Evolutionary conservation across 2,329 filamentous ascomycete species (phyloP).

Genomic region (Cordyceps cateniannulata): DNA sequence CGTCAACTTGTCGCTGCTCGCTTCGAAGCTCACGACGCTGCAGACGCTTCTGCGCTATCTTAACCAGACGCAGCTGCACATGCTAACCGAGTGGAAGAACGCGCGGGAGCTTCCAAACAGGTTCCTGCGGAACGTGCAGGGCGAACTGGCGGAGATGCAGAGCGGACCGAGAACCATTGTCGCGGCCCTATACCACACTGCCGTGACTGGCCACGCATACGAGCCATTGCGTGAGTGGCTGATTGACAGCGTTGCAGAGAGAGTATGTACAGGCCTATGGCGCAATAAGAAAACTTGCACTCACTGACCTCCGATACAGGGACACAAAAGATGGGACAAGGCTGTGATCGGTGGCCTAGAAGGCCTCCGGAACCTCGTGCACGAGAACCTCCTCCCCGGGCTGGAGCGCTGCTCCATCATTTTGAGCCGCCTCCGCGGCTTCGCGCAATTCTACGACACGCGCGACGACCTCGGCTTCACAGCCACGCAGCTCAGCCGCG

Average conservation of each 20-base stretch:
- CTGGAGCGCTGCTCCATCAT: slow-evolving; percentile 78
- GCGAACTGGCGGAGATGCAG: slow-evolving; percentile 58
- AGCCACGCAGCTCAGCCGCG: slow-evolving; percentile 53
- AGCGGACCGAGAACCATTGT: slow-evolving; percentile 57
- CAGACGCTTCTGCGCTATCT: slow-evolving; percentile 85
- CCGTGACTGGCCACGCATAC: slow-evolving; percentile 75
- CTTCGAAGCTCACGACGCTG: slow-evolving; percentile 79
- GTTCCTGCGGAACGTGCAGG: slow-evolving; percentile 73
- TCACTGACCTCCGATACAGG: slow-evolving; percentile 39
- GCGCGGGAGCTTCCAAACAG: slow-evolving; percentile 69
- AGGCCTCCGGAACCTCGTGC: slow-evolving; percentile 67
- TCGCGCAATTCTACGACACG: slow-evolving; percentile 71
- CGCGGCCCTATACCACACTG: slow-evolving; percentile 74
- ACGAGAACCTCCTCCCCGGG: slow-evolving; percentile 83
- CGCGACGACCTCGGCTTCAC: slow-evolving; percentile 62
- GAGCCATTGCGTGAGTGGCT: slow-evolving; percentile 79
- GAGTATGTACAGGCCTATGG: slow-evolving; percentile 44
- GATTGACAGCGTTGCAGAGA: slow-evolving; percentile 71
- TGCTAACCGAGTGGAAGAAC: slow-evolving; percentile 76
- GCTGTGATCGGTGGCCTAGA: slow-evolving; percentile 72
- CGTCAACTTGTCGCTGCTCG: slow-evolving; percentile 74
- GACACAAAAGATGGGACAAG: slow-evolving; percentile 93
- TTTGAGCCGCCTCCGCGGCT: slow-evolving; percentile 72
- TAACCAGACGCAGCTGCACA: slow-evolving; percentile 70
- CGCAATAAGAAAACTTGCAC: not conserved